Evolutionary conservation across 805 yeast species (phyloP).

Genomic region (Torulaspora indica): DNA sequence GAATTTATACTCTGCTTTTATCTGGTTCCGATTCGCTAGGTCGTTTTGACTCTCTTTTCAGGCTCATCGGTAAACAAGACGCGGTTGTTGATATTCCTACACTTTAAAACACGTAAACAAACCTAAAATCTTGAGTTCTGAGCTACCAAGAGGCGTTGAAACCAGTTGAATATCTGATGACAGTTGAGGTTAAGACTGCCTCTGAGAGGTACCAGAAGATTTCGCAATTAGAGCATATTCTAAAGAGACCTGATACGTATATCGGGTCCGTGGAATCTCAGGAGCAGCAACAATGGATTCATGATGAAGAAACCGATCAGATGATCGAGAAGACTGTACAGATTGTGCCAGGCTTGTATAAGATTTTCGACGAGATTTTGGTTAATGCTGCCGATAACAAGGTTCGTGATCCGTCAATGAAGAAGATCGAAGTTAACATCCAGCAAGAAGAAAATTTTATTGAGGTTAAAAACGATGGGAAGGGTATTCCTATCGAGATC

Average conservation of each 20-base stretch:
- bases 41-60: too few relatives aligned
- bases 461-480: conserved; percentile 85
- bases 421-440: conserved; percentile 74
- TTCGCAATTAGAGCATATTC: conserved; percentile 91
- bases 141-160: neutral
- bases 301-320: conserved; percentile 56
- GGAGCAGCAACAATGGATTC: conserved; percentile 80
- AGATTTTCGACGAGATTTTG: conserved; percentile 92
- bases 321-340: conserved; percentile 60
- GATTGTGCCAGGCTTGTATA: conserved; percentile 93
- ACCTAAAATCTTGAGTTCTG: neutral
- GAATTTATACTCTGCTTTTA: too few relatives aligned
- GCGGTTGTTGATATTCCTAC: neutral
- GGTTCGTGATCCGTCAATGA: conserved; percentile 90
- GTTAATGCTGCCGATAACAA: conserved; percentile 99
- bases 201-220: conserved; percentile 85
- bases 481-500: conserved; percentile 91
- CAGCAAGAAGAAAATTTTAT: conserved; percentile 70
- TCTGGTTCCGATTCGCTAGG: too few relatives aligned
- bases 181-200: conserved; percentile 38
- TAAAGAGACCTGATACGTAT: conserved; percentile 96
- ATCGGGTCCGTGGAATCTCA: conserved; percentile 89
- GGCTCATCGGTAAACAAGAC: conserved; percentile 2
- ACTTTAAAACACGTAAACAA: neutral
- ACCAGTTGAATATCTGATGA: conserved; percentile 5